phyloP scores from a whole-genome alignment of 2,329 filamentous ascomycete genomes.

The Fusarium redolens region DNA sequence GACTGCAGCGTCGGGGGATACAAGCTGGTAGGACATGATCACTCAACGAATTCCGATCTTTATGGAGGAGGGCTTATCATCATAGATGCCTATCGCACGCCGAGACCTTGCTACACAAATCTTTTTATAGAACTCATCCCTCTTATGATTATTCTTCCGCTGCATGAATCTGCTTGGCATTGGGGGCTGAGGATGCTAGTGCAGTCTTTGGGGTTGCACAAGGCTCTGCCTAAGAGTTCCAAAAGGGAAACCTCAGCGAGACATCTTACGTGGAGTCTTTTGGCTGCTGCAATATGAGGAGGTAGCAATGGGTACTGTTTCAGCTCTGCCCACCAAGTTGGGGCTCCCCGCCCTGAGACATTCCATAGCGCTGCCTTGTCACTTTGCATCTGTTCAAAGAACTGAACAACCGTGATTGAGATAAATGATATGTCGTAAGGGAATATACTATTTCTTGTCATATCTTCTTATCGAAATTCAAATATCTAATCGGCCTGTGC shows the following conservation, averaged over 20 bases:
- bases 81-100: neutral
- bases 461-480: too few relatives aligned
- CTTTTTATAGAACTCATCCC: neutral
- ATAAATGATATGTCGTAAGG: too few relatives aligned
- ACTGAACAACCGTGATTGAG: too few relatives aligned
- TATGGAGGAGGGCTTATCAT: rapidly evolving
- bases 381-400: rapidly evolving
- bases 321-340: neutral
- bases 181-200: neutral
- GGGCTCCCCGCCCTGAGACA: too few relatives aligned
- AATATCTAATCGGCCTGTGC: too few relatives aligned
- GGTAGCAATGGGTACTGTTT: neutral
- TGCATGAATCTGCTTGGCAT: neutral
- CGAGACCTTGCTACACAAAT: rapidly evolving
- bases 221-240: rapidly evolving
- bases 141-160: rapidly evolving
- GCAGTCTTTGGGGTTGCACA: neutral
- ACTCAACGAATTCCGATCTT: too few relatives aligned
- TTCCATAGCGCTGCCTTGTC: neutral
- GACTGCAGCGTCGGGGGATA: neutral
- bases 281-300: neutral
- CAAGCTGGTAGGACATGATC: neutral
- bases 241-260: neutral
- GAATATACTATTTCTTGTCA: rapidly evolving
- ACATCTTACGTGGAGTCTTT: rapidly evolving